Percentiles rank a stretch among this genome's conserved stretches.
Evolutionary conservation across 192 early-diverging fungal genomes (phyloP).

Genomic region (Coemansia sp.): DNA sequence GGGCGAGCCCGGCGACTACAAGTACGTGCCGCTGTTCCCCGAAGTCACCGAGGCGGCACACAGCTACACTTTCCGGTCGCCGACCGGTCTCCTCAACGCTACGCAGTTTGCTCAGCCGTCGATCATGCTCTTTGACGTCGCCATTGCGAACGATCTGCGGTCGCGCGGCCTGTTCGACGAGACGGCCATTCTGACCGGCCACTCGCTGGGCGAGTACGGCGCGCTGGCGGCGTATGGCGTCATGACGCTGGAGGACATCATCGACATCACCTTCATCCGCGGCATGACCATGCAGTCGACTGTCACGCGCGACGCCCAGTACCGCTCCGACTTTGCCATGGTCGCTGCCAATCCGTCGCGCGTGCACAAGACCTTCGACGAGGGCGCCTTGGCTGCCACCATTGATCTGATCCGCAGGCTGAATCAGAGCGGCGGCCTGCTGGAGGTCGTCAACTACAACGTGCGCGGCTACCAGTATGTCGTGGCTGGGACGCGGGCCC

Average conservation of each 20-base stretch:
- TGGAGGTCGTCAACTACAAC: constrained; percentile 98
- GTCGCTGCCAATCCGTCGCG: constrained; percentile 90
- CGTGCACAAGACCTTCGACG: constrained; percentile 74
- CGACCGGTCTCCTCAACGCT: constrained; percentile 82
- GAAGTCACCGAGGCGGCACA: constrained; percentile 69
- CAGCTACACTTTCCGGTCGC: constrained; percentile 81
- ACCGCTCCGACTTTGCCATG: constrained; percentile 94
- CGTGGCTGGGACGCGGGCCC: constrained; percentile 79
- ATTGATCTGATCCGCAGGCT: constrained; percentile 66
- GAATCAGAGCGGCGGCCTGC: constrained; percentile 53
- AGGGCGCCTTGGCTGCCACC: constrained; percentile 61
- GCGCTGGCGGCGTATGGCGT: constrained; percentile 83
- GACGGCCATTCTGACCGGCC: constrained; percentile 82
- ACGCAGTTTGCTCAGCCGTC: constrained; percentile 97
- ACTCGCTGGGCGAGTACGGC: constrained; percentile 95
- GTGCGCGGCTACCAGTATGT: constrained; percentile 96
- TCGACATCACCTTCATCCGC: constrained; percentile 94
- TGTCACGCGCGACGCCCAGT: constrained; percentile 73
- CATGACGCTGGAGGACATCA: constrained; percentile 75
- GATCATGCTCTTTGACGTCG: constrained; percentile 84
- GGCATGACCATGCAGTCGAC: constrained; percentile 98
- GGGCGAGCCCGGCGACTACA: not conserved
- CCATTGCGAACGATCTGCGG: constrained; percentile 79
- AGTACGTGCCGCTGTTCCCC: constrained; percentile 74
- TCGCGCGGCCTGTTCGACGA: constrained; percentile 77